Evolutionary conservation across 331 rosid species (phyloP), one percentile per base, ranked within the genome.

Genomic region (Acacia pycnantha): DNA sequence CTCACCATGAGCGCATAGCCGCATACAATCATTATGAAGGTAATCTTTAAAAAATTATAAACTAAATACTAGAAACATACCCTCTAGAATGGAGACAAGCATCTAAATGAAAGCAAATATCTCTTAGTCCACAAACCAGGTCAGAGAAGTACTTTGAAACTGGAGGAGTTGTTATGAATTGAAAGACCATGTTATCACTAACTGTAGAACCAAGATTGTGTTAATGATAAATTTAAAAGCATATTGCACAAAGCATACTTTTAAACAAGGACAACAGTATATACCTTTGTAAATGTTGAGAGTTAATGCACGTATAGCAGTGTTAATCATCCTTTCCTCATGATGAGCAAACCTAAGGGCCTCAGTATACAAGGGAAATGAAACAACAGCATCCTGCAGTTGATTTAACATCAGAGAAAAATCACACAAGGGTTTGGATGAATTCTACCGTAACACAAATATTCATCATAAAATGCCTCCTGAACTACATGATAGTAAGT

Each of bases 351-450:
- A 94, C 81, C 86, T 90, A 70, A 92, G 89, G 84, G 97, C 98
- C 88, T 92, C 96, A 6, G 77, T 74, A 74, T 90, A 94, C 86
- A 92, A 83, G 61, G 98, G 98, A 89, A 94, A 94, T 71, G 98
- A 92, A 48, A 84, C 88, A 81, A 92, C 93, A 77, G 87, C 81
- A 83, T 92, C 93, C 97, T 94, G 89, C 84, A 81, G 82, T 80
- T 26, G 65, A 68, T 85, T 29, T 73, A 70, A 71, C 59, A 74
- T 59, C 73, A 67, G 41, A 77, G 26, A 84, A 77, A 64, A 64
- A 79, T 48, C 46, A 44, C 74, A 40, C 79, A 67, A 73, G 31
- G 40, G 16, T 73, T 67, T 53, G 33, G 68, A 62, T 31, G 68
- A 76, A 76, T 40, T 79, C 78, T 50, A 53, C 69, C 11, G 51